Evolutionary conservation across 257 asterid species (phyloP).

Genomic region (Solanum peruvianum): DNA sequence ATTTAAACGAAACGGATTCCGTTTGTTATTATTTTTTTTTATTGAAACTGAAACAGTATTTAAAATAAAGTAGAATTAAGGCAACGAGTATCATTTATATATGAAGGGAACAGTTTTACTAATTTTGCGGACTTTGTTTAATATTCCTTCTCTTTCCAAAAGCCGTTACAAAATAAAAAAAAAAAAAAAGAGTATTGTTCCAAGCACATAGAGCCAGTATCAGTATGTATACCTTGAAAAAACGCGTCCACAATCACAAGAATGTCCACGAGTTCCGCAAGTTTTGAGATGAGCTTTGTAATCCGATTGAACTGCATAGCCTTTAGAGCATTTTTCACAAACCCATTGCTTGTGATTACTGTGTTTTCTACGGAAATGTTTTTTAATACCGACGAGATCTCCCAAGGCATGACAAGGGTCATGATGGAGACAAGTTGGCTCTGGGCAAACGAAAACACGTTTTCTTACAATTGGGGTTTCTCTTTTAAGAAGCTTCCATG

Average conservation of each 20-base stretch:
- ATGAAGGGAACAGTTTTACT: neutral
- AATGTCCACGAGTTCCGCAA: constrained; percentile 44
- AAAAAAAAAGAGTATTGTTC: neutral
- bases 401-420: constrained; percentile 48
- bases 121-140: neutral
- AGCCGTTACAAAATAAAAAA: neutral
- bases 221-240: constrained; percentile 24
- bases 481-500: constrained; percentile 85
- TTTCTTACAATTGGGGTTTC: constrained; percentile 39
- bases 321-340: constrained; percentile 41
- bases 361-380: constrained; percentile 38
- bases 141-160: neutral
- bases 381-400: constrained; percentile 44
- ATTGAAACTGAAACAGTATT: no score
- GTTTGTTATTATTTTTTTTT: neutral
- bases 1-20: neutral
- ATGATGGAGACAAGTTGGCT: constrained; percentile 38
- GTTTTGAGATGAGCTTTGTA: constrained; percentile 50
- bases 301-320: constrained; percentile 45
- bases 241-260: constrained; percentile 48
- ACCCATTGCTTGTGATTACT: constrained; percentile 46
- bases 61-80: neutral
- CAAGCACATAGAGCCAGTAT: neutral
- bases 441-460: constrained; percentile 44
- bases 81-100: neutral